Conservation (phyloP, 2,329 filamentous ascomycete genomes). For the Tolypocladium tropicale region DNA sequence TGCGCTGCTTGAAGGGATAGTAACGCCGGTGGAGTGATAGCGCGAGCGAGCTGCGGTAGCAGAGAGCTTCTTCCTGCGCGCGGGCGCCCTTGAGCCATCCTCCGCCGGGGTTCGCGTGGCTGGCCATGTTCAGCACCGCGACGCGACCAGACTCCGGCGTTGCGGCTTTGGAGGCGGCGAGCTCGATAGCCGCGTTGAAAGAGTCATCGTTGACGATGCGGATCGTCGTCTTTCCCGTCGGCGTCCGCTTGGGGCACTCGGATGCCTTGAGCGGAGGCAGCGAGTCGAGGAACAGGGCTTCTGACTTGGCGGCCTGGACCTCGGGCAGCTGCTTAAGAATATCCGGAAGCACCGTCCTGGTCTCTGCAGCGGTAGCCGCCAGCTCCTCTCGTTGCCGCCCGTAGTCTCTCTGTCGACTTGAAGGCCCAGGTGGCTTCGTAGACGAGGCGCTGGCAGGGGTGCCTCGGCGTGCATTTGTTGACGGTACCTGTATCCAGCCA, state of each 20-base stretch:
- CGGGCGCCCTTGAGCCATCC: slow-evolving; percentile 51
- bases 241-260: slow-evolving; percentile 30
- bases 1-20: slow-evolving; percentile 42
- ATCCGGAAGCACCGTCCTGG: slow-evolving; percentile 32
- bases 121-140: slow-evolving; percentile 59
- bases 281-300: slow-evolving; percentile 23
- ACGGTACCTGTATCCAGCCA: slow-evolving; percentile 17
- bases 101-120: slow-evolving; percentile 45
- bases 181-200: slow-evolving; percentile 42
- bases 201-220: slow-evolving; percentile 46
- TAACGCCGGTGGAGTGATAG: slow-evolving; percentile 33
- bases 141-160: slow-evolving; percentile 24
- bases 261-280: slow-evolving; percentile 27
- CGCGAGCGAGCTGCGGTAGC: slow-evolving; percentile 48
- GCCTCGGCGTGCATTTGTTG: background rate
- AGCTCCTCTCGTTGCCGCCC: slow-evolving; percentile 18
- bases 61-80: slow-evolving; percentile 61
- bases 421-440: background rate
- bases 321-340: slow-evolving; percentile 34
- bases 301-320: slow-evolving; percentile 24
- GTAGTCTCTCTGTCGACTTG: slow-evolving; percentile 4
- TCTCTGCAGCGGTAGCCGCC: slow-evolving; percentile 35
- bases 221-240: slow-evolving; percentile 22
- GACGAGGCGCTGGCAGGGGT: background rate
- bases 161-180: slow-evolving; percentile 16